Evolutionary conservation across 2,329 filamentous ascomycete species (phyloP), one percentile per base, ranked within the genome.

Genomic region (Fusarium verrucosum): DNA sequence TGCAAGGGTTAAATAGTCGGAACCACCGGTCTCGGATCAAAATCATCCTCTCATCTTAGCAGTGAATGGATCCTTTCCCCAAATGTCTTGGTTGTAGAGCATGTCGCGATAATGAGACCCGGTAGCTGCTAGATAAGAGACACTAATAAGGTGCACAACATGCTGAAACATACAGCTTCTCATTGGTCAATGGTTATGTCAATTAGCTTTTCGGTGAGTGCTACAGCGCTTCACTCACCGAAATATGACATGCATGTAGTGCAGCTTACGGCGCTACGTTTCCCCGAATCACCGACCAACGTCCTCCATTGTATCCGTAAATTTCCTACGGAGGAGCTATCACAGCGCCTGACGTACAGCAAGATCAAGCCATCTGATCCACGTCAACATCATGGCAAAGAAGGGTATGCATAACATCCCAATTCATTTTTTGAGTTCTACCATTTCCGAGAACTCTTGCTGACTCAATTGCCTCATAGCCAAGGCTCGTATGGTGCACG

Each of bases 401-500:
- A 72, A 72, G 52, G 60, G 70, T 72, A 65, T 23, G 58, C 33
- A 41, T 10, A 38, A 10, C n/a, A 13, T 14, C 16, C 16, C 20
- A n/a, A 33, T n/a, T 4, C 20, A 10, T 26, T 10, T 16, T 4
- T 11, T 17, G 35, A 4, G 3, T 1, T 10, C 4, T 16, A 5
- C 19, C 3, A 4, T 16, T 19, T 11, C 4, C 20, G n/a, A n/a
- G 14, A n/a, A 22, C 10, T 33, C 5, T 17, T 14, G 35, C 59
- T 69, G 28, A 71, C 60, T n/a, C 37, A 47, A 55, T 36, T 22
- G 14, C 28, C 22, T 7, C 35, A 35, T 77, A 96, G 92, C 84
- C 62, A 98, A 98, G 84, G 92, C 94, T 75, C 92, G 96, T 77
- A 90, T 94, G 69, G 89, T 99, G 76, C 87, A 92, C 76, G 94